phyloP scores from a whole-genome alignment of 2,329 filamentous ascomycete genomes.

The Fusarium equiseti region DNA sequence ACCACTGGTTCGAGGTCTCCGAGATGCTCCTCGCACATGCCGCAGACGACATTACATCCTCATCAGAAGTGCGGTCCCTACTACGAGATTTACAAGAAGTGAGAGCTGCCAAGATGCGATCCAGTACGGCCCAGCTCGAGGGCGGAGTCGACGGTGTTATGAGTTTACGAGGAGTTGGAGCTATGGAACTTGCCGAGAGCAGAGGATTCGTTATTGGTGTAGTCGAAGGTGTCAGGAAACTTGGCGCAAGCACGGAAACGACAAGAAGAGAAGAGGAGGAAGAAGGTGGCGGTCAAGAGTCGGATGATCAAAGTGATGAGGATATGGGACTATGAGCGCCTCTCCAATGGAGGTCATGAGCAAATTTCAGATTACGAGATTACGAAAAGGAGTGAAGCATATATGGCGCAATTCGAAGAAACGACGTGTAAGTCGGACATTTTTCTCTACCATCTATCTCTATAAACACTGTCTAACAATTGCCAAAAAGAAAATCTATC shows the following conservation, averaged over 20 bases:
- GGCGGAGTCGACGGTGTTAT: conserved; percentile 78
- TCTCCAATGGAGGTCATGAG: not conserved
- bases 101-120: conserved; percentile 87
- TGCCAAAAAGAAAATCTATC: conserved; percentile 9
- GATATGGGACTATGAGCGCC: conserved; percentile 61
- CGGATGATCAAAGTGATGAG: conserved; percentile 69
- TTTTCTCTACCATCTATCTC: conserved; percentile 2
- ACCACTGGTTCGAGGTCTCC: conserved; percentile 94
- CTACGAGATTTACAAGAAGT: conserved; percentile 88
- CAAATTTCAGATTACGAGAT: not conserved
- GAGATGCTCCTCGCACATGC: conserved; percentile 89
- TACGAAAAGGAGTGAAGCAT: conserved; percentile 2
- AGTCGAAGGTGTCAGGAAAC: conserved; percentile 86
- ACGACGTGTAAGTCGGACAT: conserved; percentile 33
- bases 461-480: conserved; percentile 17
- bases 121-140: conserved; percentile 78
- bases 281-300: conserved; percentile 69
- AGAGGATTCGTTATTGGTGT: conserved; percentile 86
- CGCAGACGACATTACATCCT: conserved; percentile 80
- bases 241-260: conserved; percentile 84
- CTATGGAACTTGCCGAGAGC: conserved; percentile 92
- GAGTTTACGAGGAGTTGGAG: conserved; percentile 79
- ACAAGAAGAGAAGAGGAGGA: conserved; percentile 82
- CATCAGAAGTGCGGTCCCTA: conserved; percentile 79
- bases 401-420: conserved; percentile 4